These are phyloP conservation scores for Dendrobium huoshanense DNA, from an alignment of 106 monocot species.

Conservation along the genomic window DNA sequence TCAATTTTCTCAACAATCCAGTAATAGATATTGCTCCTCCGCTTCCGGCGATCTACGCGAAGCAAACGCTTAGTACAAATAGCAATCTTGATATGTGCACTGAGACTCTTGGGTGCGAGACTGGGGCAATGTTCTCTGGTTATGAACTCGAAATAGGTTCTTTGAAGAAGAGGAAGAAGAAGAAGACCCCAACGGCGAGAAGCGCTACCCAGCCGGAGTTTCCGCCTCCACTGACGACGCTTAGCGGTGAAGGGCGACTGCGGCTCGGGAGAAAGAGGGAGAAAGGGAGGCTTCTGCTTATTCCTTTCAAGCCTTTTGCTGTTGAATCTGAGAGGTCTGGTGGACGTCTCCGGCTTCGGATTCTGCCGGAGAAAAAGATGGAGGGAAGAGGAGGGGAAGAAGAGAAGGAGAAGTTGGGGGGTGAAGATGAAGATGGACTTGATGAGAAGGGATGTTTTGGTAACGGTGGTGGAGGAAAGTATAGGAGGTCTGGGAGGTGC, in stretches of 20 bases:
- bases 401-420: not conserved
- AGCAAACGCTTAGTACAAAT: not conserved
- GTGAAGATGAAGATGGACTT: not conserved
- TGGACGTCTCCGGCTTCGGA: conserved; percentile 5
- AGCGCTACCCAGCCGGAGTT: not conserved
- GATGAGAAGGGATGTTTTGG: not conserved
- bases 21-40: not conserved
- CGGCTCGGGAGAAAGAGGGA: conserved; percentile 1
- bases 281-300: conserved; percentile 12
- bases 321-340: conserved; percentile 7
- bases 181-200: not conserved
- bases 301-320: conserved; percentile 3
- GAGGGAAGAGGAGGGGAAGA: not conserved
- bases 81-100: conserved; percentile 6
- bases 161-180: not conserved
- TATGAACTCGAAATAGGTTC: not conserved
- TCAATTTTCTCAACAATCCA: not conserved
- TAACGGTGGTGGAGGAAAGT: not conserved
- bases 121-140: not conserved
- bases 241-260: not conserved
- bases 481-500: conserved; percentile 3
- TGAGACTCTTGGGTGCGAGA: conserved; percentile 1
- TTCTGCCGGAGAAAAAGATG: not conserved
- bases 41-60: not conserved
- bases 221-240: conserved; percentile 9